These are phyloP conservation scores for Yamadazyma spencermartinsiae DNA, from an alignment of 1,139 yeast species.

Conservation along the genomic window DNA sequence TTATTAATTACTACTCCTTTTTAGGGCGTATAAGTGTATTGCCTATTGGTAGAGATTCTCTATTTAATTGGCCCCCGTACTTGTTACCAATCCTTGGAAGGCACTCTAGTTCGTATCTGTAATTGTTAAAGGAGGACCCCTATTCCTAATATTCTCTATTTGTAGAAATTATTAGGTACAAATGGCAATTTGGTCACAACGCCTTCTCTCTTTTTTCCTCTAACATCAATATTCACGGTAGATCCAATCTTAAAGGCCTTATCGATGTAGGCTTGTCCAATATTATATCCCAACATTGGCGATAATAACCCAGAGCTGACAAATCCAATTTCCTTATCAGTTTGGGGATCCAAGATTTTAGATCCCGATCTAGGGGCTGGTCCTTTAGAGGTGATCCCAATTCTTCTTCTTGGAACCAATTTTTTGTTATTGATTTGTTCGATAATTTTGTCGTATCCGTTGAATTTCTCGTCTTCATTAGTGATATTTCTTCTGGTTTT, in stretches of 20 bases:
- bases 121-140: neutral
- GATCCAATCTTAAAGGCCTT: slow-evolving; percentile 79
- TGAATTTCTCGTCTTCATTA: slow-evolving; percentile 52
- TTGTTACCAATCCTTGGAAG: no score
- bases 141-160: slow-evolving; percentile 6
- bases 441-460: slow-evolving; percentile 73
- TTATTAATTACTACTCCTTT: neutral
- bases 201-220: slow-evolving; percentile 82
- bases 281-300: slow-evolving; percentile 82
- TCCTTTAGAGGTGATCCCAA: slow-evolving; percentile 72
- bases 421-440: slow-evolving; percentile 68
- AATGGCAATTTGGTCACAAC: slow-evolving; percentile 80
- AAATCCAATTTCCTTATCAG: slow-evolving; percentile 59
- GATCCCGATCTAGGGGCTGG: slow-evolving; percentile 93
- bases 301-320: slow-evolving; percentile 92
- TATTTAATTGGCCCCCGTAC: no score
- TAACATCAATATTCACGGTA: slow-evolving; percentile 69
- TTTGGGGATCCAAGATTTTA: slow-evolving; percentile 56
- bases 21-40: neutral
- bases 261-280: slow-evolving; percentile 88
- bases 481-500: slow-evolving; percentile 64
- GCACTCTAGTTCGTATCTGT: no score
- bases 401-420: slow-evolving; percentile 61
- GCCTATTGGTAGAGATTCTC: no score
- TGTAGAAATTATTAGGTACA: slow-evolving; percentile 70